Evolutionary conservation across 805 yeast species (phyloP).

Genomic region (Gaillardinia entomophila): DNA sequence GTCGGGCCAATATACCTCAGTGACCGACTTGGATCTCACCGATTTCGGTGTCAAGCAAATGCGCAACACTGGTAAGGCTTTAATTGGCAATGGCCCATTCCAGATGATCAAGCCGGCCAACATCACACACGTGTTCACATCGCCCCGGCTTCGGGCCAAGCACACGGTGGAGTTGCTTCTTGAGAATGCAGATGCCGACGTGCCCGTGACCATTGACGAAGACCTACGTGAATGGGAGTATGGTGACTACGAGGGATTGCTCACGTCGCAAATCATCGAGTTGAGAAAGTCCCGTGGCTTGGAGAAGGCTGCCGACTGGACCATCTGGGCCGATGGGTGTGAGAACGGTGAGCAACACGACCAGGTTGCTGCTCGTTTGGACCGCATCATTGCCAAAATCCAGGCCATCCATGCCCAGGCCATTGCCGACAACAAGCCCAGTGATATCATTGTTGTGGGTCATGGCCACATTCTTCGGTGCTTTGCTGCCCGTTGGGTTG

Average conservation of each 20-base stretch:
- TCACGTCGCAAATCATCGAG: conserved; percentile 60
- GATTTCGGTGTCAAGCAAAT: conserved; percentile 73
- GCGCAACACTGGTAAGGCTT: conserved; percentile 61
- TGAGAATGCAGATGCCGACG: conserved; percentile 37
- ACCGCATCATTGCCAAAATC: conserved; percentile 60
- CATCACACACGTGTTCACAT: conserved; percentile 61
- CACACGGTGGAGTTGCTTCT: conserved; percentile 66
- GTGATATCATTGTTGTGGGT: conserved; percentile 80
- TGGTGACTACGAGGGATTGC: conserved; percentile 89
- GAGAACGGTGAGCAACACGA: conserved; percentile 76
- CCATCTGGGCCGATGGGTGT: conserved; percentile 90
- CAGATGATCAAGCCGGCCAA: conserved; percentile 57
- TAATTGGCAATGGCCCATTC: conserved; percentile 52
- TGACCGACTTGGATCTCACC: conserved; percentile 77
- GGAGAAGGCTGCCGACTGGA: conserved; percentile 59
- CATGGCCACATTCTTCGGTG: conserved; percentile 93
- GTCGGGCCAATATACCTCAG: conserved; percentile 86
- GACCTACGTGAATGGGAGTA: conserved; percentile 93
- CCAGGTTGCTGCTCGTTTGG: conserved; percentile 68
- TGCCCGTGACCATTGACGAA: conserved; percentile 46
- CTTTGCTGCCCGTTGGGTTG: conserved; percentile 86
- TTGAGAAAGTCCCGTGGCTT: conserved; percentile 58
- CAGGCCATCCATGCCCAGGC: conserved; percentile 54
- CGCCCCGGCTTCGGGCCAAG: conserved; percentile 79
- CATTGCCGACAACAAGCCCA: conserved; percentile 42